A percentile compares a stretch with the other conserved stretches of the same genome.
Conservation (phyloP, 2,329 filamentous ascomycete genomes). For the Penicillium sp. region DNA sequence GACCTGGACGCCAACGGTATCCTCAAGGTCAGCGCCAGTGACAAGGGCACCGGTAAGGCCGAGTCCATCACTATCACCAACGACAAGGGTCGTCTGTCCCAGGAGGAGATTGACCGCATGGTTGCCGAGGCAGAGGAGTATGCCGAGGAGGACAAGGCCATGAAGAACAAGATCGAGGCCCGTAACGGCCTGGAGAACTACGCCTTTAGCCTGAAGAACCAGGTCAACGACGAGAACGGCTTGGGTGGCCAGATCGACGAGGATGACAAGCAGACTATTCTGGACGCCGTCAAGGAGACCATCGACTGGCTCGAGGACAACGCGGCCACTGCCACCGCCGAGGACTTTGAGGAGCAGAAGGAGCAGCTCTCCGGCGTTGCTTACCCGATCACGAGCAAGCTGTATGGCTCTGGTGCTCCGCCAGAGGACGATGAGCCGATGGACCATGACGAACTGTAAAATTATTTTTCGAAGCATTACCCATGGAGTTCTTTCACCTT, state of each 20-base stretch:
- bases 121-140: slow-evolving; percentile 97
- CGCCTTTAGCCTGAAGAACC: slow-evolving; percentile 98
- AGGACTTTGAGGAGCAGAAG: slow-evolving; percentile 99
- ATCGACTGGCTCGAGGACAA: slow-evolving; percentile 97
- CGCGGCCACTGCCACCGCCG: slow-evolving; percentile 71
- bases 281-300: slow-evolving; percentile 95
- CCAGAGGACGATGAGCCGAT: slow-evolving; percentile 62
- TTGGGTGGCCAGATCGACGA: slow-evolving; percentile 98
- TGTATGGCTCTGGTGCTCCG: slow-evolving; percentile 66
- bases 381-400: slow-evolving; percentile 98
- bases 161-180: slow-evolving; percentile 91
- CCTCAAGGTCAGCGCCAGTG: slow-evolving; percentile 87
- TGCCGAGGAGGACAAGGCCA: slow-evolving; percentile 98
- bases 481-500: slow-evolving; percentile 32
- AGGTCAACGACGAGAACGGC: slow-evolving; percentile 93
- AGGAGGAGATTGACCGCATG: slow-evolving; percentile 99
- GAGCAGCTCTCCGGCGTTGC: slow-evolving; percentile 96
- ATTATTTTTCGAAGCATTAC: slow-evolving; percentile 33
- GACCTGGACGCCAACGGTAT: slow-evolving; percentile 98
- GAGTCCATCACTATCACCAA: slow-evolving; percentile 99
- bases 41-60: slow-evolving; percentile 96
- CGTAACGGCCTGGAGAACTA: slow-evolving; percentile 98
- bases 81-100: slow-evolving; percentile 95
- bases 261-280: slow-evolving; percentile 93
- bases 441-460: slow-evolving; percentile 74